These are phyloP conservation scores for Selenicereus undatus DNA, from an alignment of 148 eudicot species.

Conservation along the genomic window DNA sequence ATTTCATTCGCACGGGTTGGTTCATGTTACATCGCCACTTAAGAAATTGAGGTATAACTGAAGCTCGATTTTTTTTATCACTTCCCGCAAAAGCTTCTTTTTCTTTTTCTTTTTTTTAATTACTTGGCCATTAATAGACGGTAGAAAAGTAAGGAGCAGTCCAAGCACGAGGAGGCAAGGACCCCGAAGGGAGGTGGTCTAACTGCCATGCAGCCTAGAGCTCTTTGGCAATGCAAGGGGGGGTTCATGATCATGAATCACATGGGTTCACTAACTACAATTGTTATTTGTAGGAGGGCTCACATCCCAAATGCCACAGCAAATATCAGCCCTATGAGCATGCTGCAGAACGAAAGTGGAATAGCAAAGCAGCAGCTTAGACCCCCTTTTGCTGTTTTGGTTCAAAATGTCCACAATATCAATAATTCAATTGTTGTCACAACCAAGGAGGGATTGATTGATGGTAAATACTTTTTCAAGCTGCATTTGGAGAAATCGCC, in stretches of 20 bases:
- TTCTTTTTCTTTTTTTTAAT: background rate
- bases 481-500: constrained; percentile 14
- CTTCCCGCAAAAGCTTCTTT: background rate
- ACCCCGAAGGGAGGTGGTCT: too few species aligned
- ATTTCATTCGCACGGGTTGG: constrained; percentile 28
- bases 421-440: constrained; percentile 24
- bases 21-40: constrained; percentile 35
- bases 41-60: constrained; percentile 59
- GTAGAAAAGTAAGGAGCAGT: background rate
- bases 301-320: constrained; percentile 39
- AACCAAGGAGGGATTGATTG: constrained; percentile 32
- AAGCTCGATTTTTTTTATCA: background rate
- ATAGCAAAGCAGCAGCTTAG: constrained; percentile 39
- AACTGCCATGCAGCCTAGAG: background rate
- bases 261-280: background rate
- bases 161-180: background rate
- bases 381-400: constrained; percentile 63
- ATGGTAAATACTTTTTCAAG: constrained; percentile 44
- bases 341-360: constrained; percentile 32
- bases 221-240: background rate
- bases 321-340: constrained; percentile 30
- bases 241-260: background rate
- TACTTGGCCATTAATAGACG: background rate
- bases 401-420: constrained; percentile 39
- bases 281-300: constrained; percentile 42